Evolutionary conservation across 1,284 basidiomycete genomes (phyloP).

Genomic region (Cutaneotrichosporon cutaneum): DNA sequence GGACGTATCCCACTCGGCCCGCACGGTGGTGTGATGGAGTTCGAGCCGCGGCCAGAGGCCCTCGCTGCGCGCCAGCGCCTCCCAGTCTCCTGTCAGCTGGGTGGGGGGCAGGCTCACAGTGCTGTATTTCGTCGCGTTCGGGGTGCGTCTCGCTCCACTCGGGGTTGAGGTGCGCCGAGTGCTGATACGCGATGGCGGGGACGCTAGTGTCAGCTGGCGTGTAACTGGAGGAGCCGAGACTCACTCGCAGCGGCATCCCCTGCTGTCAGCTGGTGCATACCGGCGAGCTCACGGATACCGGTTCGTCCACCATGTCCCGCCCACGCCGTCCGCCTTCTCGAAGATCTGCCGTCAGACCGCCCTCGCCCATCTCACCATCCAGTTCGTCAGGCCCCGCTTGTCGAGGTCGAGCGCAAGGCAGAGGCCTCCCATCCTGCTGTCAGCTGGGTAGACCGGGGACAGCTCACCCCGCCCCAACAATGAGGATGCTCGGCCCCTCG

Average conservation of each 20-base stretch:
- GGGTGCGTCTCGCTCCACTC: conserved; percentile 25
- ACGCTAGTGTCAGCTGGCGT: conserved; percentile 10
- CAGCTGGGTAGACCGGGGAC: neutral
- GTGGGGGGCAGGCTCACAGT: conserved; percentile 5
- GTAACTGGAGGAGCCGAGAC: neutral
- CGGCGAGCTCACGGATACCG: conserved; percentile 15
- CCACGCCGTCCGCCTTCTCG: conserved; percentile 20
- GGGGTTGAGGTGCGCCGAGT: conserved; percentile 24
- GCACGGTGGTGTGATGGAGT: neutral
- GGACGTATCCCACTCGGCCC: conserved; percentile 16
- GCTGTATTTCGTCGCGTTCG: conserved; percentile 22
- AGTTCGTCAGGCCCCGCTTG: conserved; percentile 19
- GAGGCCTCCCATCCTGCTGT: conserved; percentile 22
- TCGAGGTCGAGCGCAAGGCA: conserved; percentile 23
- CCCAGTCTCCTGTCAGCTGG: conserved; percentile 7
- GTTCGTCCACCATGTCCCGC: conserved; percentile 25
- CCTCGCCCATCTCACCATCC: conserved; percentile 9
- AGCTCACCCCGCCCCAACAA: conserved; percentile 14
- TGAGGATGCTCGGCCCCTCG: conserved; percentile 12
- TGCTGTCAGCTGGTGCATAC: neutral
- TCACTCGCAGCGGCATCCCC: conserved; percentile 15
- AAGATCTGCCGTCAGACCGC: conserved; percentile 11
- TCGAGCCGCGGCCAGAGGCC: conserved; percentile 7
- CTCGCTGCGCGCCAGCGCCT: conserved; percentile 11
- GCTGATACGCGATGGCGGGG: conserved; percentile 20